These are phyloP conservation scores for Coprinellus micaceus DNA, from an alignment of 768 basidiomycete species.

Conservation along the genomic window DNA sequence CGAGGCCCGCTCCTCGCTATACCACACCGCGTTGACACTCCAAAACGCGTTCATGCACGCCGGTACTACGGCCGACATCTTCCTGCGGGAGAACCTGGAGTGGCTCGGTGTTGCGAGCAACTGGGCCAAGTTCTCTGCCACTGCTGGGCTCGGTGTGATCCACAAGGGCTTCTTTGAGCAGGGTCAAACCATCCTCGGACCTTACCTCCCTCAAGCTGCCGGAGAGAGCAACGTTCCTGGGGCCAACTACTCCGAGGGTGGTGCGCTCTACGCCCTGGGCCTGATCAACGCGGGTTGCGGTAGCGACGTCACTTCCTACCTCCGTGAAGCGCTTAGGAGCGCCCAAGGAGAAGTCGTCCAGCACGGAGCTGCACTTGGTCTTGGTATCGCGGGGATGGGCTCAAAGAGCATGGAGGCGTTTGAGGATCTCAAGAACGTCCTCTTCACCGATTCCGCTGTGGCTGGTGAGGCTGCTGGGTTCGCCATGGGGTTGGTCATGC, in stretches of 20 bases:
- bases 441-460: constrained; percentile 93
- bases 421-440: constrained; percentile 82
- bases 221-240: constrained; percentile 75
- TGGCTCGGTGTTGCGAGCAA: constrained; percentile 95
- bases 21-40: constrained; percentile 93
- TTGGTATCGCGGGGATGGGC: constrained; percentile 96
- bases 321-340: constrained; percentile 74
- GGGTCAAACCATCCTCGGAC: constrained; percentile 87
- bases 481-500: constrained; percentile 97
- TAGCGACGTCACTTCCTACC: constrained; percentile 68
- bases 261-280: constrained; percentile 92
- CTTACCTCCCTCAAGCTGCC: constrained; percentile 82
- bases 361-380: constrained; percentile 93
- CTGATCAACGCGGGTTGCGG: constrained; percentile 93
- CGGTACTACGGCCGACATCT: constrained; percentile 94
- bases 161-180: constrained; percentile 96
- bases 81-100: constrained; percentile 93
- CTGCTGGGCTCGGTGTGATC: constrained; percentile 94
- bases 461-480: constrained; percentile 96
- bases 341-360: constrained; percentile 86
- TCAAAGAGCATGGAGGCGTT: constrained; percentile 86
- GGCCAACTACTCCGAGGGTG: constrained; percentile 90
- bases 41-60: constrained; percentile 98
- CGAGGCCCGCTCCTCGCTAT: constrained; percentile 93
- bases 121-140: constrained; percentile 98